Base-by-base conservation (phyloP, 768 basidiomycete genomes). In the Mycena kentingensis region DNA sequence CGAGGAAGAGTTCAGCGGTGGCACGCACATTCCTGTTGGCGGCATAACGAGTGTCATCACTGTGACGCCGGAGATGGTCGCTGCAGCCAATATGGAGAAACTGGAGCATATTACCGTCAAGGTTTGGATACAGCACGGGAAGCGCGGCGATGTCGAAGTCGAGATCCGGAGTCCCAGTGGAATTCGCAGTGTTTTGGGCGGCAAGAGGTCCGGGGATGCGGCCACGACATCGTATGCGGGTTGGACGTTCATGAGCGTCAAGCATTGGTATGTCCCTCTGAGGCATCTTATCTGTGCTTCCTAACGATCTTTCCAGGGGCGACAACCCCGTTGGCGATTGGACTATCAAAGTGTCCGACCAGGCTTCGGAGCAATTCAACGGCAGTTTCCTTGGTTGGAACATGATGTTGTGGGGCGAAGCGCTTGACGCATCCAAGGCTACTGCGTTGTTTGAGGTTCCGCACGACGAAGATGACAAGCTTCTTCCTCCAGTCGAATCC, bases 171-270 rank as follows among this genome's bases (percentile, higher is more conserved):
- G 93, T 63, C 96, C 97, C 0, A 82, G 82, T 38, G 93, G 93
- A 11, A 77, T 98, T 56, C 85, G 74, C 65, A 97, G 93, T 65
- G 76, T 98, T 13, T 71, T 99, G 34, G 95, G 88, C 19, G 82
- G 84, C 18, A 77, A 76, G 51, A 82, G 97, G 55, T 63, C 74
- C 28, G 75, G 75, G 12, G 97, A 99, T 65, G 67, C 66, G 31
- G 85, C 80, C 16, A 67, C 63, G 4, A 78, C 76, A 8, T 96
- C 97, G 8, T 96, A 80, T 67, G 82, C 83, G n/a, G 95, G 92
- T 1, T 99, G 97, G 97, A 87, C 80, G n/a, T 99, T 99, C 67
- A 98, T 98, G 94, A 83, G 84, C 27, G 82, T 98, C 50, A 99
- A 99, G 70, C 97, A 99, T 64, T 99, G 97, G 96, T 95, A 52